phyloP scores from a whole-genome alignment of 108 stramenopile genomes.

The Cyclostephanos tholiformis region DNA sequence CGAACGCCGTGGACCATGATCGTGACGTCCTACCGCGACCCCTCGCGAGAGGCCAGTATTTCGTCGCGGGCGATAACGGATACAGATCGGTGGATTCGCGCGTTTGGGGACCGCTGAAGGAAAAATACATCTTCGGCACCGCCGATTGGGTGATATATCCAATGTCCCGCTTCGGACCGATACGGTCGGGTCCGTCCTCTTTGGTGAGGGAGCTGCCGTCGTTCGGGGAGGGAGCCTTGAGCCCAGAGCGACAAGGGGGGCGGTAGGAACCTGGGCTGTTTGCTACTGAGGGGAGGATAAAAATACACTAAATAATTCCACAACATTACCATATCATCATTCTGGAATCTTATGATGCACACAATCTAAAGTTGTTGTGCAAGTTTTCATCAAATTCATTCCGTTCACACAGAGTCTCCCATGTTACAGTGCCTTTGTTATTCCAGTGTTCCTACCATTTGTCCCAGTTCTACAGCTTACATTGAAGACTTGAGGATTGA shows the following conservation, averaged over 20 bases:
- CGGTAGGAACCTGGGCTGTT: too few relatives aligned
- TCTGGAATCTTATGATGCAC: conserved; percentile 28
- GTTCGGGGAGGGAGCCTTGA: too few relatives aligned
- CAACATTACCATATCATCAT: too few relatives aligned
- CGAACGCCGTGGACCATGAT: neutral
- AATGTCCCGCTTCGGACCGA: conserved; percentile 43
- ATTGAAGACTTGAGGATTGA: conserved; percentile 2
- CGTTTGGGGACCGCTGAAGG: conserved; percentile 63
- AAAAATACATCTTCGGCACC: conserved; percentile 60
- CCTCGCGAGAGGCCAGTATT: conserved; percentile 51
- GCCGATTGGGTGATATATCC: conserved; percentile 58
- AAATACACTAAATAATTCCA: too few relatives aligned
- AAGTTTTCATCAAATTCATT: conserved; percentile 47
- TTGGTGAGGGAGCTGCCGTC: neutral
- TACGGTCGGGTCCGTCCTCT: neutral
- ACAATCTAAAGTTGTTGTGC: too few relatives aligned
- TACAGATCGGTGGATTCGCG: conserved; percentile 62
- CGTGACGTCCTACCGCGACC: neutral
- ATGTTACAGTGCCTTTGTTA: conserved; percentile 33
- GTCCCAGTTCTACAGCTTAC: conserved; percentile 23
- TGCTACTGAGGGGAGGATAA: too few relatives aligned
- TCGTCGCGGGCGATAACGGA: conserved; percentile 71
- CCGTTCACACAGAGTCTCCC: conserved; percentile 42
- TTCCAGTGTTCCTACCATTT: conserved; percentile 36
- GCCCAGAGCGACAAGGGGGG: too few relatives aligned